Percentiles rank a stretch among this genome's conserved stretches.
phyloP scores from a whole-genome alignment of 2,329 filamentous ascomycete genomes.

The Metarhizium guizhouense region DNA sequence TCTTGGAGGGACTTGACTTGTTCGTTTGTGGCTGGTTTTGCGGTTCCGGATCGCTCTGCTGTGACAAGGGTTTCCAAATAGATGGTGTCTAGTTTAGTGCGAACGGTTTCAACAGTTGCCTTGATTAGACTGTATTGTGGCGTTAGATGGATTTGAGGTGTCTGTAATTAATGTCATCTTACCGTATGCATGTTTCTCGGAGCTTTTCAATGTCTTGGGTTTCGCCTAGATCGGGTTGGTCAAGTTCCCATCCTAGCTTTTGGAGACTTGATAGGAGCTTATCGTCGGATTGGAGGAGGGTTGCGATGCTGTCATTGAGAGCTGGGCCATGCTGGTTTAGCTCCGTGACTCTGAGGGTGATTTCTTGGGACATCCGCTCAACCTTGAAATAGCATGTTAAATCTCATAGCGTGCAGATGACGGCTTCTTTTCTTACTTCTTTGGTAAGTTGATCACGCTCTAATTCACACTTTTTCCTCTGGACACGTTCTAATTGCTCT shows the following conservation, averaged over 20 bases:
- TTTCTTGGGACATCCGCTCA: slow-evolving; percentile 35
- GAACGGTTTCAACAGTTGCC: slow-evolving; percentile 44
- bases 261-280: slow-evolving; percentile 56
- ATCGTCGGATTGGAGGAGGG: slow-evolving; percentile 52
- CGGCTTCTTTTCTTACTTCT: slow-evolving; percentile 24
- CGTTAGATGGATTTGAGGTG: neutral
- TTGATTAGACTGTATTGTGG: slow-evolving; percentile 40
- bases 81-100: slow-evolving; percentile 45
- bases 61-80: slow-evolving; percentile 38
- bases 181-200: slow-evolving; percentile 49
- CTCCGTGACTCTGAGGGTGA: slow-evolving; percentile 38
- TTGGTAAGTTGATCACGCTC: slow-evolving; percentile 32
- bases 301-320: slow-evolving; percentile 39
- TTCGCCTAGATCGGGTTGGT: slow-evolving; percentile 42
- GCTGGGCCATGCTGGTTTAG: slow-evolving; percentile 41
- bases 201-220: slow-evolving; percentile 45
- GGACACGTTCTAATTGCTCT: slow-evolving; percentile 18
- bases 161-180: neutral
- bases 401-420: neutral
- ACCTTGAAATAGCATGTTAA: slow-evolving; percentile 24
- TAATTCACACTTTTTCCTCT: slow-evolving; percentile 22
- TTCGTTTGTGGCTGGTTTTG: slow-evolving; percentile 18
- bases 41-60: slow-evolving; percentile 18
- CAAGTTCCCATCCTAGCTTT: slow-evolving; percentile 54
- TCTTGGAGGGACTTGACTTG: slow-evolving; percentile 46